Evolutionary conservation across 805 yeast genomes (phyloP).

Genomic region (Lachancea nothofagi): DNA sequence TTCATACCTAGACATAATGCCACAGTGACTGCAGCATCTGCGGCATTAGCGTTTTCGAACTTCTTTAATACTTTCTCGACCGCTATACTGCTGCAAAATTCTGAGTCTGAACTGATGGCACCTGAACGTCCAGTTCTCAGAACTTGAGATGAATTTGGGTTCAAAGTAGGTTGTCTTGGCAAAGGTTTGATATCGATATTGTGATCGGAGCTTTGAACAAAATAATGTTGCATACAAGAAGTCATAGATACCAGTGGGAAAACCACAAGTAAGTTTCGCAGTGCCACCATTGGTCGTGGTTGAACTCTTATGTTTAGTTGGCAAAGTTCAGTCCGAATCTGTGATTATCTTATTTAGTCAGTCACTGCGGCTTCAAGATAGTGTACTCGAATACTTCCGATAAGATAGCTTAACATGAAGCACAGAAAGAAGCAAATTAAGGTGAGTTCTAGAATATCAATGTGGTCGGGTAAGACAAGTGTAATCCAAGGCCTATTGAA

Average conservation of each 20-base stretch:
- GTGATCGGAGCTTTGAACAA: slow-evolving; percentile 15
- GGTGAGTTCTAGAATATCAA: too few species aligned
- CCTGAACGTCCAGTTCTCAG: slow-evolving; percentile 25
- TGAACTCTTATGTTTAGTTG: neutral
- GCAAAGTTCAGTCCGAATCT: too few species aligned
- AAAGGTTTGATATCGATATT: slow-evolving; percentile 39
- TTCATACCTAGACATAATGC: slow-evolving; percentile 83
- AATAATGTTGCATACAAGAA: slow-evolving; percentile 5
- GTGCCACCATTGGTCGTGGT: neutral
- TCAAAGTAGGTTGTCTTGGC: slow-evolving; percentile 33
- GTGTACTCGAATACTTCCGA: too few species aligned
- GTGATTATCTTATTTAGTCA: too few species aligned
- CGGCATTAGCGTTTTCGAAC: slow-evolving; percentile 63
- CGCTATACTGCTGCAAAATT: slow-evolving; percentile 31
- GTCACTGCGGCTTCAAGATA: too few species aligned
- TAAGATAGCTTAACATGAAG: too few species aligned
- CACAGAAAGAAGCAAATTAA: too few species aligned
- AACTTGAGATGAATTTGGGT: slow-evolving; percentile 27
- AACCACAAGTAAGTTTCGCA: neutral
- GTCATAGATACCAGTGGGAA: neutral
- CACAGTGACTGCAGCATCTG: slow-evolving; percentile 87
- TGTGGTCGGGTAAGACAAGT: too few species aligned
- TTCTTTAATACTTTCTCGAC: slow-evolving; percentile 24
- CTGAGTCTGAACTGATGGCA: slow-evolving; percentile 36
- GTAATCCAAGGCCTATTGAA: too few species aligned